A percentile compares a stretch with the other conserved stretches of the same genome.
These are phyloP conservation scores for Amylostereum areolatum DNA, from an alignment of 1,284 basidiomycete genomes.

Conservation along the genomic window DNA sequence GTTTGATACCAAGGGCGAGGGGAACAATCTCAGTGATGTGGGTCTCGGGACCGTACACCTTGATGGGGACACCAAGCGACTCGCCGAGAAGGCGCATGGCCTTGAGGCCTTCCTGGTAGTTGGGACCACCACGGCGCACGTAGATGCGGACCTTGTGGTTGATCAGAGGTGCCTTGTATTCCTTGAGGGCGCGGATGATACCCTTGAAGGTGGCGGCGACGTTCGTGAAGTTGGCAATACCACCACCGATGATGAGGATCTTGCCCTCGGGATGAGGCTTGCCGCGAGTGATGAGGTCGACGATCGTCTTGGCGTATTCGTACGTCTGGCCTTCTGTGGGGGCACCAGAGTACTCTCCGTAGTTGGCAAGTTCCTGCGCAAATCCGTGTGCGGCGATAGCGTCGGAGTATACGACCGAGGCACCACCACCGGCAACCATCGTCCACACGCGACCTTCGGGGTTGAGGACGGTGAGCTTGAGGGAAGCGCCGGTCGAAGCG, in stretches of 20 bases:
- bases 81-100: slow-evolving; percentile 98
- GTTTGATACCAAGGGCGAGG: slow-evolving; percentile 85
- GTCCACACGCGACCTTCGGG: slow-evolving; percentile 96
- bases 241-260: slow-evolving; percentile 99
- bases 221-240: slow-evolving; percentile 99
- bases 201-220: slow-evolving; percentile 99
- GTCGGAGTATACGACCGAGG: slow-evolving; percentile 83
- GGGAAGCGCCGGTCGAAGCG: slow-evolving; percentile 93
- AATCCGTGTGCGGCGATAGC: slow-evolving; percentile 97
- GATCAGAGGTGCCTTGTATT: slow-evolving; percentile 84
- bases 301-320: slow-evolving; percentile 99
- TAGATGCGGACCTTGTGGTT: slow-evolving; percentile 88
- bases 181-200: slow-evolving; percentile 95
- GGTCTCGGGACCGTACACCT: slow-evolving; percentile 96
- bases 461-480: slow-evolving; percentile 97
- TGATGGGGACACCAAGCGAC: slow-evolving; percentile 95
- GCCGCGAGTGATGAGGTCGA: slow-evolving; percentile 95
- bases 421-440: slow-evolving; percentile 95
- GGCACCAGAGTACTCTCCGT: slow-evolving; percentile 99
- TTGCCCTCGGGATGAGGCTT: slow-evolving; percentile 83
- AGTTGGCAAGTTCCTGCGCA: slow-evolving; percentile 97
- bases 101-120: slow-evolving; percentile 99
- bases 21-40: slow-evolving; percentile 99
- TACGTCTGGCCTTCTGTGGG: slow-evolving; percentile 98
- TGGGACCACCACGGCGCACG: slow-evolving; percentile 96